Base-by-base conservation (phyloP, 1,284 basidiomycete genomes). In the Rhodotorula sp. region DNA sequence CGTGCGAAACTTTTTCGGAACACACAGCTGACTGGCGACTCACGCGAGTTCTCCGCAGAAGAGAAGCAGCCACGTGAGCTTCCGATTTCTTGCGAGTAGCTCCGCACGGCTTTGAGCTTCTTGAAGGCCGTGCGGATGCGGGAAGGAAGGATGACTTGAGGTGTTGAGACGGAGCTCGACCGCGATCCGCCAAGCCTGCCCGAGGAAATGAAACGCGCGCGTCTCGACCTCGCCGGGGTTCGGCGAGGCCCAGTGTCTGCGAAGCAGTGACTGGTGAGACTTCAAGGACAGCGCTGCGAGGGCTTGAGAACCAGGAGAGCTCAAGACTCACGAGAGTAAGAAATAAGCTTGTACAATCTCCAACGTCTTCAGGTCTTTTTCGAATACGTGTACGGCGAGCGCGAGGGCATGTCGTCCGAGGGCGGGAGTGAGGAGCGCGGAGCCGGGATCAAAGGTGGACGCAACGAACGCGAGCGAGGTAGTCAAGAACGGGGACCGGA, bases 281-380 rank as follows among this genome's bases (percentile, higher is more conserved):
- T 38, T 19, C 2, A 49, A 57, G 47, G 59, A 31, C 64, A 60
- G 15, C 26, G 5, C 49, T 15, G 1, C 47, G 31, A 15, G 6
- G 14, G 6, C 3, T 2, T 1, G 26, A 21, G 19, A 19, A 18
- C 10, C 16, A 56, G 6, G 43, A 14, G 34, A n/a, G 18, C 10
- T 8, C 15, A 8, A 12, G 31, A 64, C 66, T 8, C 6, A 65
- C 69, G 66, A 67, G 50, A 71, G 62, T 10, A 65, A 4, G 57
- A 67, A 67, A 65, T 62, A 74, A 16, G 59, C 66, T 52, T 71
- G 69, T 12, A 71, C 64, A 34, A 74, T 69, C 60, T 74, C 72
- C 23, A 74, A 10, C 12, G 56, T 67, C 43, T 69, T 69, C n/a
- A 67, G 45, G 3, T 69, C 72, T 14, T 62, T 52, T 4, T 62